These are phyloP conservation scores for Persicaria tinctoria DNA, from an alignment of 148 eudicot species.

Conservation along the genomic window DNA sequence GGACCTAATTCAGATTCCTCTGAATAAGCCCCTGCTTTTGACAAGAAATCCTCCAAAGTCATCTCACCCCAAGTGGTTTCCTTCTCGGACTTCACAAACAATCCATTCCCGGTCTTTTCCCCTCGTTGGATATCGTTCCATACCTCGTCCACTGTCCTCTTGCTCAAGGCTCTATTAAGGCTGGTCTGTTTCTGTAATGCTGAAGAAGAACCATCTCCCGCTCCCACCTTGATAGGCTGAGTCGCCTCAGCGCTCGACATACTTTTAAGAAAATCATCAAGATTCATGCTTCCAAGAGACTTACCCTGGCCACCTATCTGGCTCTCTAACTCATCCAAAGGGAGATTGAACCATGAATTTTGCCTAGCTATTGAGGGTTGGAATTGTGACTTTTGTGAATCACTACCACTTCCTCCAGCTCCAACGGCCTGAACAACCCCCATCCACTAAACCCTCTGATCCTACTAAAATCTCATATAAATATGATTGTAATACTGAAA, in stretches of 20 bases:
- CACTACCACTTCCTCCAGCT: conserved; percentile 14
- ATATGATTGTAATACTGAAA: conserved; percentile 1
- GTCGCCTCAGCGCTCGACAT: conserved; percentile 25
- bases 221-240: conserved; percentile 22
- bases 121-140: conserved; percentile 33
- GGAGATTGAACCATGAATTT: conserved; percentile 11
- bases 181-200: conserved; percentile 47
- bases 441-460: conserved; percentile 23
- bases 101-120: conserved; percentile 20
- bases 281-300: conserved; percentile 31
- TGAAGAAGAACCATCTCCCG: conserved; percentile 23
- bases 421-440: conserved; percentile 25
- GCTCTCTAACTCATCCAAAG: conserved; percentile 19
- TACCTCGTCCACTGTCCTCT: conserved; percentile 48
- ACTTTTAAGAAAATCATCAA: conserved; percentile 34
- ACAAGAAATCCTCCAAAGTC: conserved; percentile 71
- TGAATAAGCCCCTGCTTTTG: conserved; percentile 48
- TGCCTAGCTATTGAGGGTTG: conserved; percentile 3
- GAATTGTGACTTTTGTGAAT: neutral
- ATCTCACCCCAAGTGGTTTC: conserved; percentile 46
- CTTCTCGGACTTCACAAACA: conserved; percentile 25
- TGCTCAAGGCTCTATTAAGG: conserved; percentile 32
- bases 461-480: conserved; percentile 10
- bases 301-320: conserved; percentile 12
- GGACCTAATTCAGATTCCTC: conserved; percentile 28